phyloP scores from a whole-genome alignment of 345 rosid genomes.

The Salix viminalis region DNA sequence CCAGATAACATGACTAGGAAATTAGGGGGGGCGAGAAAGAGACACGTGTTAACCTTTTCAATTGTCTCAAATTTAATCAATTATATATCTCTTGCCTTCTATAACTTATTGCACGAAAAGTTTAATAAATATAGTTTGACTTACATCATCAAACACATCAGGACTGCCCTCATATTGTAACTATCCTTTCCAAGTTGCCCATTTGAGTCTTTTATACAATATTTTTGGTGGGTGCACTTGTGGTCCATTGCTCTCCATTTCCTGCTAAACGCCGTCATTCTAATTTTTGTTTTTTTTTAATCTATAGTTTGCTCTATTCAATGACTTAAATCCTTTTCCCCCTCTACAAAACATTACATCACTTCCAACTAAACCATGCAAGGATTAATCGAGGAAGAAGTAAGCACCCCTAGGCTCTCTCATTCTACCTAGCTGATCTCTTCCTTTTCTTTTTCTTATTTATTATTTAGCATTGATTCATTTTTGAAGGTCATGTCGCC shows the following conservation, averaged over 20 bases:
- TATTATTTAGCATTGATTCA: background rate
- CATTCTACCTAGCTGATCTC: background rate
- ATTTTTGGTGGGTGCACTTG: background rate
- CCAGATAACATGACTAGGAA: background rate
- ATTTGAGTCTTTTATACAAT: background rate
- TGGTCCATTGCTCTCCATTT: background rate
- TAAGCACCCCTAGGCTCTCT: background rate
- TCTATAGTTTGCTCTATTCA: background rate
- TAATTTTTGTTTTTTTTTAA: background rate
- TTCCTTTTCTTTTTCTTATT: background rate
- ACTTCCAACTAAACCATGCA: background rate
- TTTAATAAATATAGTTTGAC: background rate
- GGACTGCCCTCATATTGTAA: background rate
- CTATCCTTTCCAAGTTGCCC: conserved; percentile 1
- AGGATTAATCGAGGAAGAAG: background rate
- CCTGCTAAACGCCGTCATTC: background rate
- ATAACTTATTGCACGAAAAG: background rate
- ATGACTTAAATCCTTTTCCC: background rate
- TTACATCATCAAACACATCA: conserved; percentile 2
- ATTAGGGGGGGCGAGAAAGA: background rate
- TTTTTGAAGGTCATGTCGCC: background rate
- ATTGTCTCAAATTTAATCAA: background rate
- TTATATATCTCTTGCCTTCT: background rate
- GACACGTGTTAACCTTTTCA: background rate
- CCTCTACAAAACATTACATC: background rate